A percentile compares a stretch with the other conserved stretches of the same genome.
phyloP scores from a whole-genome alignment of 2,329 filamentous ascomycete genomes.

The Gremmenia infestans region DNA sequence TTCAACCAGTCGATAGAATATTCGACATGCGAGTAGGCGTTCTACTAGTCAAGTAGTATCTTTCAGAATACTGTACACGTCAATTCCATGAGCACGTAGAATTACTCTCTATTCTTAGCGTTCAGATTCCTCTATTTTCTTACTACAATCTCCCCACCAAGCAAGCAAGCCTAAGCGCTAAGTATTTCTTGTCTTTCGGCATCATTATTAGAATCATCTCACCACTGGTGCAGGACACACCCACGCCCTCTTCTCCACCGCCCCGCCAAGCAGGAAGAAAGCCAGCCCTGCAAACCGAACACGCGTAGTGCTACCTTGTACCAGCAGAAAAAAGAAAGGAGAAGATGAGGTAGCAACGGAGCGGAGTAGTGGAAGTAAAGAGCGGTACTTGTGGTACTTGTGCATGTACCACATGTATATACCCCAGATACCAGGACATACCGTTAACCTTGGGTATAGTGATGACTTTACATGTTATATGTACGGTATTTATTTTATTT shows the following conservation, averaged over 20 bases:
- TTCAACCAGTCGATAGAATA: neutral
- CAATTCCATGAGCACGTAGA: neutral
- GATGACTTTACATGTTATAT: neutral
- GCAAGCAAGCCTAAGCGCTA: neutral
- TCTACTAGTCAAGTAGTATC: too few species aligned
- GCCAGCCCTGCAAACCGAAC: neutral
- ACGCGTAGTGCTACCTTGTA: neutral
- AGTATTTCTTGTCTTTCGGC: neutral
- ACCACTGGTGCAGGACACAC: neutral
- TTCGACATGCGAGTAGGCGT: neutral
- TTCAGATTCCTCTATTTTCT: neutral
- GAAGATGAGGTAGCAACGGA: neutral
- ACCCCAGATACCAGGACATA: too few species aligned
- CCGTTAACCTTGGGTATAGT: too few species aligned
- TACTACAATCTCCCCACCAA: neutral
- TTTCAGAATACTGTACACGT: too few species aligned
- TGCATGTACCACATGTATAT: too few species aligned
- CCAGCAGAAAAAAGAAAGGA: neutral
- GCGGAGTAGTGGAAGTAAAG: neutral
- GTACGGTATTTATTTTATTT: too few species aligned
- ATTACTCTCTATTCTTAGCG: neutral
- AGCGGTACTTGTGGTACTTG: neutral
- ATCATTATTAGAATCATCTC: neutral
- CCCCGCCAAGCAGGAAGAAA: neutral
- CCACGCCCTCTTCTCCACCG: neutral